Percentiles rank a stretch among this genome's conserved stretches.
Conservation (phyloP, 2,329 filamentous ascomycete genomes). For the Penicillium hordei region DNA sequence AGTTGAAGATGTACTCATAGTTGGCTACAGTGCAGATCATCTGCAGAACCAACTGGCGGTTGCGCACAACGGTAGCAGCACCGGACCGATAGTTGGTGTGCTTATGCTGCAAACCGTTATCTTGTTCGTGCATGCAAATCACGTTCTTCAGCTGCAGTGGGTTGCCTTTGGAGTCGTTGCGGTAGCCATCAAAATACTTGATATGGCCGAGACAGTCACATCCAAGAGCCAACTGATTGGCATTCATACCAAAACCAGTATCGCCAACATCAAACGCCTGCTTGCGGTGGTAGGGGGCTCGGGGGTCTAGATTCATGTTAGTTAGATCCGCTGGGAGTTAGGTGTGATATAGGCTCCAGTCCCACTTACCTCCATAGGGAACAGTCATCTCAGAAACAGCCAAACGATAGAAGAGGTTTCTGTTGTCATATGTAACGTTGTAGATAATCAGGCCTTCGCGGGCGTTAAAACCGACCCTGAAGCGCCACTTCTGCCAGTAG, state of each 20-base stretch:
- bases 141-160: conserved; percentile 63
- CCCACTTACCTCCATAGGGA: conserved; percentile 41
- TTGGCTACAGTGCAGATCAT: conserved; percentile 71
- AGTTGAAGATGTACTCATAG: conserved; percentile 72
- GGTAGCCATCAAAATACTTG: conserved; percentile 62
- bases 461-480: conserved; percentile 62
- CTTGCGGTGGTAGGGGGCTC: conserved; percentile 68
- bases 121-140: conserved; percentile 69
- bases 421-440: conserved; percentile 62
- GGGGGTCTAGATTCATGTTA: conserved; percentile 59
- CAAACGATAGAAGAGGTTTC: conserved; percentile 67
- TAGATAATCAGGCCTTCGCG: conserved; percentile 68
- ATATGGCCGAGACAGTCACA: conserved; percentile 71
- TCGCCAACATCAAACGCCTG: conserved; percentile 70
- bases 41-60: conserved; percentile 66
- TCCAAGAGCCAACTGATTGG: conserved; percentile 67
- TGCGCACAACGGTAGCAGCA: conserved; percentile 62
- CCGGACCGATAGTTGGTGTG: conserved; percentile 70
- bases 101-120: conserved; percentile 68
- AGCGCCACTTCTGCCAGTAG: conserved; percentile 66
- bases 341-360: not conserved
- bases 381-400: conserved; percentile 67
- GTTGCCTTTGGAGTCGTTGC: conserved; percentile 61
- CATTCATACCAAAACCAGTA: conserved; percentile 64
- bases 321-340: not conserved